Evolutionary conservation across 345 rosid genomes (phyloP), one percentile per base, ranked within the genome.

Genomic region (Eucalyptus regnans): DNA sequence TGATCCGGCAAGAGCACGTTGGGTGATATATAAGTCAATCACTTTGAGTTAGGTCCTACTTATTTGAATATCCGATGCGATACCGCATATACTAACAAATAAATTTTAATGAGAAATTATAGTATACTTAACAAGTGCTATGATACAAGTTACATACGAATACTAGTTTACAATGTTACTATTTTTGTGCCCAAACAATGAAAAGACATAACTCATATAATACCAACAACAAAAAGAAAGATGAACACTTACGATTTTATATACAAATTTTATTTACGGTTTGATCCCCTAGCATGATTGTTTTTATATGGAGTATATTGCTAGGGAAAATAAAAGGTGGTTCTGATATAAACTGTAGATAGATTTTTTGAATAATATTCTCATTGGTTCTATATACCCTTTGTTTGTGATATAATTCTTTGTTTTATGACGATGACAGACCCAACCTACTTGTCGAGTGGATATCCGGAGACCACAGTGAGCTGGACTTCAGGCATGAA

Each of bases 401-500:
- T 9, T 31, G 79, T 17, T 68, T 4, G 12, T 31, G 79, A 1
- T 17, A 7, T 58, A 58, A 62, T 2, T 12, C 71, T 62, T 80
- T 46, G 58, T 16, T 50, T 50, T 50, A 46, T 27, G 5, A 50
- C 1, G 60, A n/a, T 52, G 66, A 31, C 90, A 92, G 93, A 90
- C 64, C 88, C 89, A 76, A 85, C 52, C 12, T 90, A 76, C 80
- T 33, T 90, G 4, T 54, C 43, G 1, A 89, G 90, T 68, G 94
- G 93, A 12, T 91, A 90, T 16, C 88, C 90, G 29, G 91, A 93
- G 12, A 86, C 83, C 37, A 68, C 88, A 0, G 50, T 93, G 49
- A 93, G 92, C 83, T 91, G 94, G 93, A 88, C 94, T 68, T 93
- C 91, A 2, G 93, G 91, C 48, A 86, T 88, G 94, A 90, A 44